Evolutionary conservation across 805 yeast genomes (phyloP), one percentile per base, ranked within the genome.

Genomic region (Lipomyces starkeyi): DNA sequence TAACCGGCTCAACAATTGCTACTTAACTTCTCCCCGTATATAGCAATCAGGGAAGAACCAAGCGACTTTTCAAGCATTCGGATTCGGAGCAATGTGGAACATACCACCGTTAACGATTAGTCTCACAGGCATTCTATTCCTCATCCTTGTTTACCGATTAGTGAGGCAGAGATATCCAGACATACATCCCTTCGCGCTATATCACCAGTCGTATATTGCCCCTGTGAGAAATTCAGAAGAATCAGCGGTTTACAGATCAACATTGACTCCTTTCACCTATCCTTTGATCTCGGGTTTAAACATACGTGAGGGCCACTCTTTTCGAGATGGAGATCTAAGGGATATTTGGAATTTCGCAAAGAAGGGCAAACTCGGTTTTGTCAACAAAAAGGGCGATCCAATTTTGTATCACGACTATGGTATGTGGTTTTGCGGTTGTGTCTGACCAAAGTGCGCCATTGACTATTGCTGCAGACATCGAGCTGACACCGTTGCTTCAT

Each of bases 221-320:
- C 79, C 87, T 5, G 88, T 91, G 0, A 82, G 97, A n/a, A 81
- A 83, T 56, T 81, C 82, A 4, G 82, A 84, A 61, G 97, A 93
- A 76, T 85, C 93, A 17, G 93, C 97, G 0, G 81, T 90, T 11
- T 88, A 90, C 77, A 84, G 95, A 70, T 89, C 92, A 61, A 86
- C 87, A 58, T 87, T 89, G 72, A 86, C 90, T 40, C 95, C 93
- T 27, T 87, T 86, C 75, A 91, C 91, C 4, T 76, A 85, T 67
- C 89, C 91, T 0, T 81, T 93, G 65, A 82, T 88, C 27, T 84
- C 90, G 1, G 96, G 96, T 0, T 78, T 91, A 64, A 86, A 86
- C 58, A 84, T 93, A 29, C 83, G 91, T 56, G 82, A 84, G 32
- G 87, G 86, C 47, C 90, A 88, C 76, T 85, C 84, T 70, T 75